Evolutionary conservation across 768 basidiomycete species (phyloP).

Genomic region (Mycena vulgaris): DNA sequence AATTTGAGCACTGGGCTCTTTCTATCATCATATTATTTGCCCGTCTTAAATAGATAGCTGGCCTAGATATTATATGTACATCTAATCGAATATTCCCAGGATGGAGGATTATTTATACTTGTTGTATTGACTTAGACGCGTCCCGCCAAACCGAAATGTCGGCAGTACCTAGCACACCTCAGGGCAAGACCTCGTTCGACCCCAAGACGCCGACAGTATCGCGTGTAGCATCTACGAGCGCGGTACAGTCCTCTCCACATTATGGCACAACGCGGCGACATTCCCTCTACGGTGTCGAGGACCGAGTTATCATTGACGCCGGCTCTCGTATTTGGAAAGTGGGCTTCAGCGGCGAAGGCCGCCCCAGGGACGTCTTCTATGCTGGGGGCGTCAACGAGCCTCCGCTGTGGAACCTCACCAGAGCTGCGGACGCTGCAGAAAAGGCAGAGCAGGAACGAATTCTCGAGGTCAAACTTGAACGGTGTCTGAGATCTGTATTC

Average conservation of each 20-base stretch:
- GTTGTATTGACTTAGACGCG: conserved; percentile 8
- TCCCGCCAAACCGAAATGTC: conserved; percentile 44
- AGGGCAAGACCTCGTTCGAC: conserved; percentile 52
- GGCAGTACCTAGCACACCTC: conserved; percentile 58
- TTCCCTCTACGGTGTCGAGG: conserved; percentile 97
- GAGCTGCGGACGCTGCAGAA: conserved; percentile 67
- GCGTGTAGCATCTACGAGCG: conserved; percentile 62
- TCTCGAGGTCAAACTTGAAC: conserved; percentile 79
- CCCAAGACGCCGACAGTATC: conserved; percentile 72
- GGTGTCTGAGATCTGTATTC: conserved; percentile 82
- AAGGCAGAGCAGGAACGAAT: conserved; percentile 82
- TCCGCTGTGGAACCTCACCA: conserved; percentile 73
- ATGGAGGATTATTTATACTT: conserved; percentile 7
- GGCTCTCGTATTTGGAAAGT: conserved; percentile 97
- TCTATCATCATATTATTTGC: conserved; percentile 73
- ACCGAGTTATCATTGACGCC: conserved; percentile 94
- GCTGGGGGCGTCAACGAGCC: conserved; percentile 59
- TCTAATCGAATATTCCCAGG: not conserved
- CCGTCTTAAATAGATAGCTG: conserved; percentile 47
- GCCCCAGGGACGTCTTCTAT: conserved; percentile 90
- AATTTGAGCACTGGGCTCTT: conserved; percentile 92
- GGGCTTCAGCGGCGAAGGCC: conserved; percentile 96
- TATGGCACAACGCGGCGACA: conserved; percentile 90
- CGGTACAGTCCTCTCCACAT: conserved; percentile 84
- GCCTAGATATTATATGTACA: conserved; percentile 1